Evolutionary conservation across 306 rosid genomes (phyloP).

Genomic region (Sechiopsis laciniata): DNA sequence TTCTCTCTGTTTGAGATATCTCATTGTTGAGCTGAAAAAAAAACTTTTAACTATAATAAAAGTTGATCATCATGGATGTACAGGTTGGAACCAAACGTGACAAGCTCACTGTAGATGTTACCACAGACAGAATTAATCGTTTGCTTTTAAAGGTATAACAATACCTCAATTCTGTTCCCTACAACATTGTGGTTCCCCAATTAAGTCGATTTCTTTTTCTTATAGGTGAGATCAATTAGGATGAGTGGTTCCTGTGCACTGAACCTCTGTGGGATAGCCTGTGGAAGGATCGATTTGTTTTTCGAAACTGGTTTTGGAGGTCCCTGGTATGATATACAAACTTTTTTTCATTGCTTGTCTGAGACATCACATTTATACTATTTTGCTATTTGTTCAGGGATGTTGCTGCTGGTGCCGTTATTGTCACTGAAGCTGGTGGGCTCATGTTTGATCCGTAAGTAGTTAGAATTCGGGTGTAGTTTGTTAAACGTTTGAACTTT

Average conservation of each 20-base stretch:
- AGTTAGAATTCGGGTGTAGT: conserved; percentile 5
- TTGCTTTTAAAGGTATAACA: conserved; percentile 72
- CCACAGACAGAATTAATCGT: conserved; percentile 59
- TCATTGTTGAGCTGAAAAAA: no score
- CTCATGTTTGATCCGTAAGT: conserved; percentile 92
- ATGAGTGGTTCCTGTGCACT: conserved; percentile 91
- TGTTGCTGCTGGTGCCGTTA: conserved; percentile 95
- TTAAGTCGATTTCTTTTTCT: conserved; percentile 18
- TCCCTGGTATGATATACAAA: conserved; percentile 59
- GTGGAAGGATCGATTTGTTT: conserved; percentile 85
- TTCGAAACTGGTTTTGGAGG: conserved; percentile 78
- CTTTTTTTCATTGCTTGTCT: background rate
- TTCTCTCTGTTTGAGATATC: no score
- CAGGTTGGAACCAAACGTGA: conserved; percentile 88
- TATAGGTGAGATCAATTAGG: conserved; percentile 88
- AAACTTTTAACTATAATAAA: background rate
- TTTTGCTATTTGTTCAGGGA: conserved; percentile 51
- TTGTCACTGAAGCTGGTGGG: conserved; percentile 96
- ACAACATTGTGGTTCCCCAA: conserved; percentile 16
- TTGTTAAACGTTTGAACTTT: background rate
- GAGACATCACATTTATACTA: conserved; percentile 12
- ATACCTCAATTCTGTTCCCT: conserved; percentile 1
- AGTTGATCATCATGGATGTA: conserved; percentile 30
- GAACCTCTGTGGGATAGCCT: conserved; percentile 92
- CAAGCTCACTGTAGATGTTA: conserved; percentile 53